A percentile compares a stretch with the other conserved stretches of the same genome.
phyloP scores from a whole-genome alignment of 1,139 yeast species.

The Yamadazyma mexicana region DNA sequence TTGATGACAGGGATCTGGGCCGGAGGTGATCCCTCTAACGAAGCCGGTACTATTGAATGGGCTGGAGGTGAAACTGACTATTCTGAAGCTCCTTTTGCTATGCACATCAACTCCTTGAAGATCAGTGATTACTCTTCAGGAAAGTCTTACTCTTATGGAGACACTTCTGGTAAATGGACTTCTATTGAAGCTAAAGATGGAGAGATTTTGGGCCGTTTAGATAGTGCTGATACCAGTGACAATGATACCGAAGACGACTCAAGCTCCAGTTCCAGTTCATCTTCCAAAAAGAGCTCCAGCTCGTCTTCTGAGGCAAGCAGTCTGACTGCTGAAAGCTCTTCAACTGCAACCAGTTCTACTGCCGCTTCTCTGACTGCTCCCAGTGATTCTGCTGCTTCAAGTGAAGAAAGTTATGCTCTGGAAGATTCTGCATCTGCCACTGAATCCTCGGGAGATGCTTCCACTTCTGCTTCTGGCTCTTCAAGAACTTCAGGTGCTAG shows the following conservation, averaged over 20 bases:
- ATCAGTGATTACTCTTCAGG: slow-evolving; percentile 40
- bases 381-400: too few species aligned
- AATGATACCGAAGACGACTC: slow-evolving; percentile 1
- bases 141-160: slow-evolving; percentile 42
- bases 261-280: slow-evolving; percentile 8
- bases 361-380: slow-evolving; percentile 5
- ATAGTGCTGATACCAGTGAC: slow-evolving; percentile 31
- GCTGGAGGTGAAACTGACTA: slow-evolving; percentile 45
- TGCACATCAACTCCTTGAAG: slow-evolving; percentile 29
- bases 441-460: slow-evolving; percentile 4
- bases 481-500: neutral
- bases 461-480: neutral
- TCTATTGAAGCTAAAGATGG: slow-evolving; percentile 69
- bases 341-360: slow-evolving; percentile 1
- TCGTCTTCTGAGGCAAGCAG: too few species aligned
- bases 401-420: too few species aligned
- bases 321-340: too few species aligned
- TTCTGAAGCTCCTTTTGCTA: slow-evolving; percentile 34
- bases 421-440: slow-evolving; percentile 6
- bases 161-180: slow-evolving; percentile 60
- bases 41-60: slow-evolving; percentile 50
- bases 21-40: slow-evolving; percentile 47
- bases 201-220: slow-evolving; percentile 54
- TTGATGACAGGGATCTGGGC: slow-evolving; percentile 45
- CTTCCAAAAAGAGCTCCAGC: neutral